phyloP scores from a whole-genome alignment of 257 asterid genomes.

The Penstemon newberryi region DNA sequence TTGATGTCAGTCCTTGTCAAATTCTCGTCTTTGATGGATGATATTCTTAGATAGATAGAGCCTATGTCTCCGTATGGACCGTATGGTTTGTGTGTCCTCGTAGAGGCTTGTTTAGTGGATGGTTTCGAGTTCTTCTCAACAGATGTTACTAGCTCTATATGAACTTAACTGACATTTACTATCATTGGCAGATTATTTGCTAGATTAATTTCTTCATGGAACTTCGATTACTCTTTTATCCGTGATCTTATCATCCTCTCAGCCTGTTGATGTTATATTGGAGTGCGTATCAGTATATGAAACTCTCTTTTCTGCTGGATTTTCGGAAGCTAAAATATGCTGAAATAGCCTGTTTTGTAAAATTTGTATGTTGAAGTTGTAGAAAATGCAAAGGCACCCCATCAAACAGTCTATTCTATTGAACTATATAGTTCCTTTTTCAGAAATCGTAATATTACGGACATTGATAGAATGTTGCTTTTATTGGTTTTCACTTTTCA shows the following conservation, averaged over 20 bases:
- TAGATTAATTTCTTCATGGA: conserved; percentile 5
- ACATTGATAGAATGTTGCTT: not conserved
- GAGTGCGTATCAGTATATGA: not conserved
- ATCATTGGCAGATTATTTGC: not conserved
- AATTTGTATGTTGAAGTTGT: not conserved
- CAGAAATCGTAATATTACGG: not conserved
- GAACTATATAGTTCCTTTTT: not conserved
- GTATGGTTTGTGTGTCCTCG: not conserved
- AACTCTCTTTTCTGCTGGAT: not conserved
- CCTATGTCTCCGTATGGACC: not conserved
- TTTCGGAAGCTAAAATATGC: not conserved
- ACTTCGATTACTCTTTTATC: not conserved
- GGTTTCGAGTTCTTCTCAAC: not conserved
- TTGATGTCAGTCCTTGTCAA: conserved; percentile 1
- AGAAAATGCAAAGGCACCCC: not conserved
- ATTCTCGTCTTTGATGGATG: conserved; percentile 1
- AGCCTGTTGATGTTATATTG: conserved; percentile 4
- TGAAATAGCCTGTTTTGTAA: not conserved
- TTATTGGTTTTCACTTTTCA: not conserved
- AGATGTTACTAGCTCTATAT: not conserved
- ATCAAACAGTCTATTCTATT: not conserved
- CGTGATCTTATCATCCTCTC: not conserved
- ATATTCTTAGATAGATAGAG: not conserved
- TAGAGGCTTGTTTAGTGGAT: not conserved
- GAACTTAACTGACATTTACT: not conserved